Evolutionary conservation across 164 flowering plant genomes (phyloP).

Genomic region (Umbellularia californica): DNA sequence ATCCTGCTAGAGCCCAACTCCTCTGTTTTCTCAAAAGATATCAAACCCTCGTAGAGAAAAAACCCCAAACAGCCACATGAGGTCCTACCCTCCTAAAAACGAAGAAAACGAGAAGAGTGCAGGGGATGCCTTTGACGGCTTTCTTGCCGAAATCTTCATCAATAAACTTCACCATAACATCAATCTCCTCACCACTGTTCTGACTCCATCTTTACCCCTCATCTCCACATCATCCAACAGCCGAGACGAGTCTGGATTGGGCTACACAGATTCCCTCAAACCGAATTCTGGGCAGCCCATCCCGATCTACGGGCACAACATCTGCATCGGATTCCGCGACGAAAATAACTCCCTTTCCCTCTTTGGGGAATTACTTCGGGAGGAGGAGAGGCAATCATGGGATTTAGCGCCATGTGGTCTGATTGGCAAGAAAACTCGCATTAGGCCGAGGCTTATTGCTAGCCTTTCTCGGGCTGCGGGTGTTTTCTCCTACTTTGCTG

Average conservation of each 20-base stretch:
- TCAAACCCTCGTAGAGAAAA: too few species aligned
- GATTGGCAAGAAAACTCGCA: neutral
- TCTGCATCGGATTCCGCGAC: constrained; percentile 75
- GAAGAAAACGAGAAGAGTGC: constrained; percentile 7
- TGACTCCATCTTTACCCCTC: constrained; percentile 3
- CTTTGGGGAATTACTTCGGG: constrained; percentile 96
- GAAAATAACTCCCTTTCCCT: too few species aligned
- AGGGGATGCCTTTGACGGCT: constrained; percentile 21
- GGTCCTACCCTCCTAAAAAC: neutral
- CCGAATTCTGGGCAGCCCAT: constrained; percentile 96
- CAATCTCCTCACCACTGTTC: constrained; percentile 53
- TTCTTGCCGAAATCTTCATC: constrained; percentile 63
- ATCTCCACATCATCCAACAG: constrained; percentile 33
- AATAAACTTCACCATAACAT: constrained; percentile 47
- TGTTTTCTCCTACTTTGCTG: too few species aligned
- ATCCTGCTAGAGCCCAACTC: too few species aligned
- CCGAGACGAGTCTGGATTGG: neutral
- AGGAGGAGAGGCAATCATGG: constrained; percentile 18
- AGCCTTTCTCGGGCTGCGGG: too few species aligned
- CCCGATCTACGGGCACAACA: constrained; percentile 68
- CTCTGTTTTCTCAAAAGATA: too few species aligned
- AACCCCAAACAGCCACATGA: too few species aligned
- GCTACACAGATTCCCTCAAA: constrained; percentile 50
- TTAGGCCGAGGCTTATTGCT: too few species aligned
- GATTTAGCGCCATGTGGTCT: neutral